Conservation (phyloP, 1,284 basidiomycete genomes). For the Fomitopsis palustris region DNA sequence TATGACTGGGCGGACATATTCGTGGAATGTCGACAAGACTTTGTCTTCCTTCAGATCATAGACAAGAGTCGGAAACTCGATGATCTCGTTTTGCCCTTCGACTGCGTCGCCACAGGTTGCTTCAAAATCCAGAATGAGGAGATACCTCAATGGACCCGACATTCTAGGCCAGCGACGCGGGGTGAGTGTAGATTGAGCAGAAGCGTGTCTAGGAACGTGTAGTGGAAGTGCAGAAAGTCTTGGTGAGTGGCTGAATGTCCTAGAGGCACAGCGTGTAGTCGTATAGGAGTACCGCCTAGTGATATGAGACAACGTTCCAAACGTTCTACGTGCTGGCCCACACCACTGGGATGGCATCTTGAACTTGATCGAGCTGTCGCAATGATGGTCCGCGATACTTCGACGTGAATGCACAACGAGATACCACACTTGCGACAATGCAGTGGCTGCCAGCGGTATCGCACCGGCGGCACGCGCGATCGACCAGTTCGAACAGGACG, state of each 20-base stretch:
- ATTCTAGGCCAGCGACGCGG: background rate
- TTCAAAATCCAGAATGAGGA: slow-evolving; percentile 33
- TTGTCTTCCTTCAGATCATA: slow-evolving; percentile 28
- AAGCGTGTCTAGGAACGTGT: background rate
- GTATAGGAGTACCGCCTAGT: background rate
- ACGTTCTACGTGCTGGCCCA: background rate
- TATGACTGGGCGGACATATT: slow-evolving; percentile 29
- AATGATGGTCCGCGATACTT: too few species aligned
- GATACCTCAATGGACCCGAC: slow-evolving; percentile 17
- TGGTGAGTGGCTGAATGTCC: background rate
- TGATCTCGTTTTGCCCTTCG: slow-evolving; percentile 26
- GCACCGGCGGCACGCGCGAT: too few species aligned
- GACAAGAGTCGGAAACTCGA: slow-evolving; percentile 31
- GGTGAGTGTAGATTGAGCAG: background rate
- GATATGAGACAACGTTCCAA: background rate
- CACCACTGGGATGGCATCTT: background rate
- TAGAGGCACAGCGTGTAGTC: background rate
- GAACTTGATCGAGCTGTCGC: too few species aligned
- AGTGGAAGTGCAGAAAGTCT: background rate
- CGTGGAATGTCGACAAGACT: slow-evolving; percentile 29
- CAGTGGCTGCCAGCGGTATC: too few species aligned
- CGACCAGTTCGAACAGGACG: too few species aligned
- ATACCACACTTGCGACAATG: too few species aligned
- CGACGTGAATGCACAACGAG: too few species aligned
- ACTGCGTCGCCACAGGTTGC: slow-evolving; percentile 29